Evolutionary conservation across 1,139 yeast species (phyloP), one percentile per base, ranked within the genome.

Genomic region (Saccharomyces hybrid): DNA sequence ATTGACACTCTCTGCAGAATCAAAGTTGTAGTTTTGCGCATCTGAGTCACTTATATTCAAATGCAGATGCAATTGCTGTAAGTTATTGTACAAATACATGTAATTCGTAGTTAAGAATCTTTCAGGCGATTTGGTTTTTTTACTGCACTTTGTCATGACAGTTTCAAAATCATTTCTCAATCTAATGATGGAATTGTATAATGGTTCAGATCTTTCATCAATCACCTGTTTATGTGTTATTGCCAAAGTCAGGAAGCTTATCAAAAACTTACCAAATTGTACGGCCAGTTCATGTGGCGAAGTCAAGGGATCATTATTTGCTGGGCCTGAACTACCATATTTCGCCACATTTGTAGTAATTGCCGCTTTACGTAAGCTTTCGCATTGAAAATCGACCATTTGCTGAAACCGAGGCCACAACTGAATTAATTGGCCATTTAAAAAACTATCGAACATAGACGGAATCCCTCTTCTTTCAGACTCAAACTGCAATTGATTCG

Each of bases 391-490:
- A 68, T 90, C 97, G 52, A 90, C 78, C 46, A 88, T 75, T 51
- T 76, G 78, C 63, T 93, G 95, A 64, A 90, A 87, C 56, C 81
- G 83, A 1, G 97, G 97, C 97, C 97, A 91, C 46, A 91, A 73
- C 0, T 78, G 68, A 50, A 88, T 78, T 56, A 86, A 71, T 58
- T 87, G 81, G 11, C 83, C 76, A 65, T 87, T 85, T 58, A 88
- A 74, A 66, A 87, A 88, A 57, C 82, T 87, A 61, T 86, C 91
- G 63, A 88, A 74, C 1, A 84, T 82, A 0, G 48, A 31, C 11
- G 96, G 95, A 3, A 88, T 80, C 44, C 75, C 71, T 65, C 95
- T 71, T 56, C 75, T 78, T 62, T 83, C 90, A 49, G 87, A 73
- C 61, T 80, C 83, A 49, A 79, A 76, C 61, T 82, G 88, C 48